Base-by-base conservation (phyloP, 2,329 filamentous ascomycete species). In the Monosporascus cannonballus region DNA sequence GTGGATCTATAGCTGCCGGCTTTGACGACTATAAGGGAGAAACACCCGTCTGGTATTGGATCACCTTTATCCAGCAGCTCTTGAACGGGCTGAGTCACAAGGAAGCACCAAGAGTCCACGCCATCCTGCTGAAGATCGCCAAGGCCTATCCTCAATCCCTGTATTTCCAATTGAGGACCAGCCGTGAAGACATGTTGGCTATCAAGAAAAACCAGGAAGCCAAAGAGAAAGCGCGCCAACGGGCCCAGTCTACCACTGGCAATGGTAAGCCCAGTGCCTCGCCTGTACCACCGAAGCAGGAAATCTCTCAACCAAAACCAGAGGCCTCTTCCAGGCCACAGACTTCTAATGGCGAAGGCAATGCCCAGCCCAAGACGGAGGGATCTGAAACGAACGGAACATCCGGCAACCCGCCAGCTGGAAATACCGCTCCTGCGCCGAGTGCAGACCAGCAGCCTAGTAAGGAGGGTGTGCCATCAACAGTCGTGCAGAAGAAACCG, bases 1-100 rank as follows among this genome's bases (percentile, higher is more conserved):
- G 90, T 66, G 90, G 90, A 14, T 86, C 82, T 38, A 86, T 99
- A 55, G 87, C 90, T 0, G 79, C 84, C 61, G 90, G 93, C 14
- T 99, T 96, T 60, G 90, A 96, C 59, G 90, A 93, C 61, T 99
- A 94, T 75, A 96, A 97, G 76, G 94, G 94, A 49, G 95, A 99
- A 62, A 96, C 91, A 2, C 91, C 92, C 0, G 90, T 96, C 14
- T 99, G 94, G 94, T 99, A 97, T 73, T 99, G 94, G 94, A 96
- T 97, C 61, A 97, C 93, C 0, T 99, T 96, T 69, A 97, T 99
- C 58, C 94, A 94, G 18, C 94, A 99, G 70, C 80, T 99, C 42
- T 82, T 99, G 34, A 93, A 90, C 44, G 94, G 93, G 50, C 78
- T 99, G 49, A 90, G 89, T 2, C 87, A 96, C 65, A 92, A 93